Conservation (phyloP, 1,284 basidiomycete species). For the Papiliotrema fonsecae region DNA sequence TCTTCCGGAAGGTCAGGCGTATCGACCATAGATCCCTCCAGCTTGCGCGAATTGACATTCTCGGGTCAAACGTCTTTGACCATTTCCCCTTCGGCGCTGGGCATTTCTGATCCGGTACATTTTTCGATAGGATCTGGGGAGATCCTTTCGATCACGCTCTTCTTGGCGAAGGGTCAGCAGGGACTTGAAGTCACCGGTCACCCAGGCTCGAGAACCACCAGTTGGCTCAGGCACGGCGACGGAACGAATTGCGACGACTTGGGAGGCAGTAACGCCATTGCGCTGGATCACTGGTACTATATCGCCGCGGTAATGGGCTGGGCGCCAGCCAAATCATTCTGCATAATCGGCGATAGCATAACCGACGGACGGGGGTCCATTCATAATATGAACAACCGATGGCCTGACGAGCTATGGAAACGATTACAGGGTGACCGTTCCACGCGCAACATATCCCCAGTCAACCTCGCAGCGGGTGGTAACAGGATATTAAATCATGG, state of each 20-base stretch:
- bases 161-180: constrained; percentile 49
- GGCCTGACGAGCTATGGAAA: constrained; percentile 53
- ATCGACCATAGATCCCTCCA: neutral
- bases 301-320: constrained; percentile 5
- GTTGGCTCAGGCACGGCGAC: constrained; percentile 51
- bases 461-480: constrained; percentile 55
- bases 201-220: constrained; percentile 54
- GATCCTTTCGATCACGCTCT: constrained; percentile 26
- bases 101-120: constrained; percentile 49
- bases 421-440: constrained; percentile 46
- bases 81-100: constrained; percentile 52
- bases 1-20: constrained; percentile 22
- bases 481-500: constrained; percentile 55
- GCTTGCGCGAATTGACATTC: neutral
- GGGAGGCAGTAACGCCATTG: neutral
- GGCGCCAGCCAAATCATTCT: constrained; percentile 33
- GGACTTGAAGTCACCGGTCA: constrained; percentile 51
- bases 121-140: neutral
- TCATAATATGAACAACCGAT: constrained; percentile 50
- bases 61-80: constrained; percentile 48
- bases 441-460: constrained; percentile 46
- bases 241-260: constrained; percentile 19
- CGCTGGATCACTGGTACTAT: constrained; percentile 2
- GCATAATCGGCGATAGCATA: constrained; percentile 55
- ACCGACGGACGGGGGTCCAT: constrained; percentile 51